A percentile compares a stretch with the other conserved stretches of the same genome.
phyloP scores from a whole-genome alignment of 2,329 filamentous ascomycete species.

The Dothideomycetes sp. region DNA sequence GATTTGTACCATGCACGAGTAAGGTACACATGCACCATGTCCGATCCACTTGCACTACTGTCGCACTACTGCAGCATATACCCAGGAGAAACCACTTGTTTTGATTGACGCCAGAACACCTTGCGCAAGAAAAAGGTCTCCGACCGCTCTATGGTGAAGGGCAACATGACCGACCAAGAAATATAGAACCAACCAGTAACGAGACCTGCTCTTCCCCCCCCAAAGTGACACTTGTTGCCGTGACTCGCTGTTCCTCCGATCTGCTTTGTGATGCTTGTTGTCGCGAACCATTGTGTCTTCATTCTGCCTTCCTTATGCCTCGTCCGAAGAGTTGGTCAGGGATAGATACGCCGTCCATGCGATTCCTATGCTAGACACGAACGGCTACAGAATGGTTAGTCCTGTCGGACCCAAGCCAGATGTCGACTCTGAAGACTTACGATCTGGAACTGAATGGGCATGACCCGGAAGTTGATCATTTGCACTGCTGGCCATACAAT shows the following conservation, averaged over 20 bases:
- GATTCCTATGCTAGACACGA: slow-evolving; percentile 91
- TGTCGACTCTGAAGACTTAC: slow-evolving; percentile 45
- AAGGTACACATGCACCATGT: no score
- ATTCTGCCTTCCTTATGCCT: slow-evolving; percentile 28
- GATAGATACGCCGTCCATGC: slow-evolving; percentile 97
- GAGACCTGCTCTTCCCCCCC: no score
- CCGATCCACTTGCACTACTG: no score
- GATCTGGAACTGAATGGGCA: slow-evolving; percentile 93
- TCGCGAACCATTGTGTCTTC: not conserved
- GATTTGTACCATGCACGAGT: no score
- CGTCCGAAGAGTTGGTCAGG: slow-evolving; percentile 76
- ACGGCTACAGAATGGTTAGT: slow-evolving; percentile 51
- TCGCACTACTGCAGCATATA: no score
- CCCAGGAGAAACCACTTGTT: no score
- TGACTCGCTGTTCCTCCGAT: no score
- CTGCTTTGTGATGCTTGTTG: not conserved
- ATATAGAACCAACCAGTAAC: not conserved
- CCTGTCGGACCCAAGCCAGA: not conserved
- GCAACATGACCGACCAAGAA: not conserved
- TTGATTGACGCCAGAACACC: not conserved
- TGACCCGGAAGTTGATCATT: slow-evolving; percentile 88
- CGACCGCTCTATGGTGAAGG: no score
- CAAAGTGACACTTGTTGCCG: no score
- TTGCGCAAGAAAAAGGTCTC: no score
- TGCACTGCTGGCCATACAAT: slow-evolving; percentile 93